phyloP scores from a whole-genome alignment of 768 basidiomycete genomes.

The Tylopilus balloui region DNA sequence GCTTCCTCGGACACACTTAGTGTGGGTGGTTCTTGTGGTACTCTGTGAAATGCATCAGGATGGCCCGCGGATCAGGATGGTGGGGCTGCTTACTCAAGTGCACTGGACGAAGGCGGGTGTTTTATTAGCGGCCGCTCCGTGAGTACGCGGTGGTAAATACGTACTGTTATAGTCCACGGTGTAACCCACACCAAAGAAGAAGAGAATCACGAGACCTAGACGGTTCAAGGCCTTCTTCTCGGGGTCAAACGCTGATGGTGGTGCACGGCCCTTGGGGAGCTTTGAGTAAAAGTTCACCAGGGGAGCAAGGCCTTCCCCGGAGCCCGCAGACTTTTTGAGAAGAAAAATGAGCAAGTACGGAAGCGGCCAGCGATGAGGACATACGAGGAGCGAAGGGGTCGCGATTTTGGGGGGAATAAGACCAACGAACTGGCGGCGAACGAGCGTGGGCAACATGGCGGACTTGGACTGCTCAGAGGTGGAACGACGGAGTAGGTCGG shows the following conservation, averaged over 20 bases:
- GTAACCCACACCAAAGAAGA: constrained; percentile 57
- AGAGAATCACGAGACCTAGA: constrained; percentile 61
- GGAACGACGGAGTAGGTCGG: constrained; percentile 23
- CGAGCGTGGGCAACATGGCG: constrained; percentile 77
- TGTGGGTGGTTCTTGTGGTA: constrained; percentile 92
- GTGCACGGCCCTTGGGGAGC: constrained; percentile 83
- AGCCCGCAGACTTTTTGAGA: constrained; percentile 67
- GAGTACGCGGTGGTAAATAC: constrained; percentile 31
- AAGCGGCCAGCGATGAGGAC: background rate
- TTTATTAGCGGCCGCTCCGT: constrained; percentile 7
- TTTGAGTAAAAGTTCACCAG: constrained; percentile 97
- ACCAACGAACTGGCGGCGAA: constrained; percentile 78
- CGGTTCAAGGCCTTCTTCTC: constrained; percentile 69
- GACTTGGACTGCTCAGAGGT: constrained; percentile 1
- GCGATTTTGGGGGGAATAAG: constrained; percentile 95
- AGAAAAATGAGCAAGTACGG: constrained; percentile 5
- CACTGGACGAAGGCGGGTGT: constrained; percentile 45
- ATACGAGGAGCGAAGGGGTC: constrained; percentile 81
- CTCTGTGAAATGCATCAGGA: constrained; percentile 45
- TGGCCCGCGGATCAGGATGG: background rate
- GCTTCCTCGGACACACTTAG: constrained; percentile 33
- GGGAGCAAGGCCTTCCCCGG: constrained; percentile 73
- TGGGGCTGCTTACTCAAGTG: constrained; percentile 67
- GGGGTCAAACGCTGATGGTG: constrained; percentile 59
- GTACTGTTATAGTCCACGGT: constrained; percentile 86